Evolutionary conservation across 352 stramenopile genomes (phyloP).

Genomic region (Pythium dissimile): DNA sequence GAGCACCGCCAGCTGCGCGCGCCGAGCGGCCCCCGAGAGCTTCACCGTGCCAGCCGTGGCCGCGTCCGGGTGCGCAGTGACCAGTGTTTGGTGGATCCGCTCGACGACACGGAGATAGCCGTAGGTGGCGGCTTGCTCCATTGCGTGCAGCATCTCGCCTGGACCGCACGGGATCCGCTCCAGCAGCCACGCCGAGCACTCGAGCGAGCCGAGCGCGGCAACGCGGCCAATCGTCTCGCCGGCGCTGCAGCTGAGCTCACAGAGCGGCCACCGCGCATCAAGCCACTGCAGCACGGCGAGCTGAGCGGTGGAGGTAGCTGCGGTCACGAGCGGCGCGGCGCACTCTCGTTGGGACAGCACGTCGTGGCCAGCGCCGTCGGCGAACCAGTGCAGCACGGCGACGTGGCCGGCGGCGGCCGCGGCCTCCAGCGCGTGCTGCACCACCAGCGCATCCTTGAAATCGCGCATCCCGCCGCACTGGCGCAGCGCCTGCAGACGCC

Average conservation of each 20-base stretch:
- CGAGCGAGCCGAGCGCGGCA: background rate
- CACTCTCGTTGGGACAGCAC: background rate
- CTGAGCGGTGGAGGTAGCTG: background rate
- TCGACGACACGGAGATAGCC: constrained; percentile 7
- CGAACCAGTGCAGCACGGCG: constrained; percentile 5
- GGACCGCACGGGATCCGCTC: background rate
- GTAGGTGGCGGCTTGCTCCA: constrained; percentile 1
- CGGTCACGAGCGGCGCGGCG: background rate
- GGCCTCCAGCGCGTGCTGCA: background rate
- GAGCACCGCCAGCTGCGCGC: constrained; percentile 14
- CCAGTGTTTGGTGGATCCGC: constrained; percentile 2
- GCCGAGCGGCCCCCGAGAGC: background rate
- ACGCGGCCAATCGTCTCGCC: background rate
- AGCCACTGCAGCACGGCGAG: constrained; percentile 6
- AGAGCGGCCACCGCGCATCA: background rate
- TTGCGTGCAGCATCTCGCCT: background rate
- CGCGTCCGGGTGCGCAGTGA: background rate
- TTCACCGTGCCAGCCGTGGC: background rate
- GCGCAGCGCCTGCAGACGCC: constrained; percentile 3
- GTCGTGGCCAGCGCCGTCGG: background rate
- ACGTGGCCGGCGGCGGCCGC: constrained; percentile 1
- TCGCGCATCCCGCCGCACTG: background rate
- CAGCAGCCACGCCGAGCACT: constrained; percentile 3
- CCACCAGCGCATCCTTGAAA: constrained; percentile 5
- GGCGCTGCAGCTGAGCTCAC: background rate